Evolutionary conservation across 192 early-diverging fungal species (phyloP).

Genomic region (Backusella psychrophila): DNA sequence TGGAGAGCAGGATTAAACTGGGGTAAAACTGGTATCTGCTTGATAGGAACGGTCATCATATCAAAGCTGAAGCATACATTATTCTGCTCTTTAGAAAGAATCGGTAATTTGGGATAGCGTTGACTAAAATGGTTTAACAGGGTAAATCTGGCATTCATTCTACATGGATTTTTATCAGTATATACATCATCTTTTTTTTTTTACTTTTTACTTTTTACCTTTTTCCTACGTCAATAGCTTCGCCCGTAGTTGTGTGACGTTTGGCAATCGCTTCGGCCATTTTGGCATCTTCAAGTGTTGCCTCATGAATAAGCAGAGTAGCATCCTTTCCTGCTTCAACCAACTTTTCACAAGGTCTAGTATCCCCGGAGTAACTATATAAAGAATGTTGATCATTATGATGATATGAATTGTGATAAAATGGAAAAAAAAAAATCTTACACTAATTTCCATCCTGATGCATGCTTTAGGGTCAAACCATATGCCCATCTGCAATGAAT

Average conservation of each 20-base stretch:
- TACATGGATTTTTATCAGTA: slow-evolving; percentile 18
- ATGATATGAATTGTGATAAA: background rate
- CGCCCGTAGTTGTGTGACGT: slow-evolving; percentile 81
- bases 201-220: slow-evolving; percentile 40
- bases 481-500: slow-evolving; percentile 84
- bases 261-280: slow-evolving; percentile 72
- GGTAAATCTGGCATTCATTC: slow-evolving; percentile 82
- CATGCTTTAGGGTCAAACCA: slow-evolving; percentile 70
- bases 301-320: slow-evolving; percentile 89
- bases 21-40: slow-evolving; percentile 47
- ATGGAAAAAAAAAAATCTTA: slow-evolving; percentile 29
- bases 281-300: slow-evolving; percentile 79
- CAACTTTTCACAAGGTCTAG: slow-evolving; percentile 78
- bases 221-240: slow-evolving; percentile 82
- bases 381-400: slow-evolving; percentile 21
- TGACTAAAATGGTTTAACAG: slow-evolving; percentile 97
- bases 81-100: slow-evolving; percentile 43
- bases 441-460: slow-evolving; percentile 74
- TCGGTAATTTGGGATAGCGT: slow-evolving; percentile 86
- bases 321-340: slow-evolving; percentile 65
- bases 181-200: background rate
- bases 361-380: slow-evolving; percentile 87
- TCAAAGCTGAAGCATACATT: slow-evolving; percentile 75
- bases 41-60: slow-evolving; percentile 62
- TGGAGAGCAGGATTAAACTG: slow-evolving; percentile 53